phyloP scores from a whole-genome alignment of 176 grass and related monocot species.

The Themeda triandra region DNA sequence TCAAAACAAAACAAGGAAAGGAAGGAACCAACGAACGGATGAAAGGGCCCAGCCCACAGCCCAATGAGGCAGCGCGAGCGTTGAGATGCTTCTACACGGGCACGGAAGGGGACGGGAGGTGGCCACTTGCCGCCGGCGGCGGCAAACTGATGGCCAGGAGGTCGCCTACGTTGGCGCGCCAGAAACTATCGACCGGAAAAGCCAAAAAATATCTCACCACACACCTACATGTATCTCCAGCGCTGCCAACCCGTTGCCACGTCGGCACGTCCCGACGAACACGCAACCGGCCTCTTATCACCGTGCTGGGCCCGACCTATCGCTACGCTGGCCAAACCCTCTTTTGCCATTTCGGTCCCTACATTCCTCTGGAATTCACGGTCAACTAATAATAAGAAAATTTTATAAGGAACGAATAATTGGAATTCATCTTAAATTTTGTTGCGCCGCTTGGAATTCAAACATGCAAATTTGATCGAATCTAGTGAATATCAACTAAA shows the following conservation, averaged over 20 bases:
- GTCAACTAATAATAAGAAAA: no score
- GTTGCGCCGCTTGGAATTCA: neutral
- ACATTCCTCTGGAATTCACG: neutral
- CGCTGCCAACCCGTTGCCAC: neutral
- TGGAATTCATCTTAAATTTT: neutral
- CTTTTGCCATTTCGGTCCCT: neutral
- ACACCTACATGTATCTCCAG: neutral
- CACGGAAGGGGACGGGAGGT: no score
- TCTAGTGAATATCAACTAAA: neutral
- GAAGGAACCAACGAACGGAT: no score
- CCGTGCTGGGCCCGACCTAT: neutral
- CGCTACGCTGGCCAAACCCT: neutral
- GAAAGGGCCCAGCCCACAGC: no score
- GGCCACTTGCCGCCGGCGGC: no score
- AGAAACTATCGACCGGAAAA: neutral
- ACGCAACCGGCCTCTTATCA: neutral
- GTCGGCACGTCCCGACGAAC: constrained; percentile 1
- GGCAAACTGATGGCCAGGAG: constrained; percentile 24
- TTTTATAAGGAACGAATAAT: neutral
- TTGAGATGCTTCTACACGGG: no score
- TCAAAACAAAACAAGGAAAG: no score
- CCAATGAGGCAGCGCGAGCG: no score
- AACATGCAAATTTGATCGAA: neutral
- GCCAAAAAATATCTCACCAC: constrained; percentile 27
- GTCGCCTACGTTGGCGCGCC: neutral